These are phyloP conservation scores for Lactarius psammicola DNA, from an alignment of 768 basidiomycete species.

Conservation along the genomic window DNA sequence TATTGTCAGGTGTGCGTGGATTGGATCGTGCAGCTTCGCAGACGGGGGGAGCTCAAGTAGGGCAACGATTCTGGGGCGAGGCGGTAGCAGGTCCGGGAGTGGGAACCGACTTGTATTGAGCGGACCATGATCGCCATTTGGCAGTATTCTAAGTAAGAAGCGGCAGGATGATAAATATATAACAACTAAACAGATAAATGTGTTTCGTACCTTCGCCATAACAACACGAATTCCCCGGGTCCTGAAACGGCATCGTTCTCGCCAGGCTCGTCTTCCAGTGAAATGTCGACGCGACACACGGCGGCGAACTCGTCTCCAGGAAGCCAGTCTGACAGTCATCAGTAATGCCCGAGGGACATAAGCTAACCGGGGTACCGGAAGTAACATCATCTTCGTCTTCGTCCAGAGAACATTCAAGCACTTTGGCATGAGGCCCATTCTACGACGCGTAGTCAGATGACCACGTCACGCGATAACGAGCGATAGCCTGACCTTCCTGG, in stretches of 20 bases:
- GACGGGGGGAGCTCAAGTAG: constrained; percentile 60
- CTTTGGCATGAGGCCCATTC: constrained; percentile 46
- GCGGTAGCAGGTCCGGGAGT: constrained; percentile 63
- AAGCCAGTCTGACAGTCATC: constrained; percentile 49
- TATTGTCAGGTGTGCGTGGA: constrained; percentile 54
- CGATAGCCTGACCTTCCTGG: constrained; percentile 45
- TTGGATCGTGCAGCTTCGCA: constrained; percentile 61
- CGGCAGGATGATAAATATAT: constrained; percentile 9
- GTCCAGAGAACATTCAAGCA: constrained; percentile 56
- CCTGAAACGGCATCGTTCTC: constrained; percentile 40
- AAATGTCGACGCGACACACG: constrained; percentile 51
- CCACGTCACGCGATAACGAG: background rate
- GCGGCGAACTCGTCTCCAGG: constrained; percentile 65
- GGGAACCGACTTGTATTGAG: constrained; percentile 49
- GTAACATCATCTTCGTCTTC: constrained; percentile 42
- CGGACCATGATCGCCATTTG: constrained; percentile 45
- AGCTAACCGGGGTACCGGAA: constrained; percentile 38
- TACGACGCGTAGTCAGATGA: constrained; percentile 28
- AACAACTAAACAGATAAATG: constrained; percentile 12
- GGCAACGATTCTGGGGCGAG: constrained; percentile 62
- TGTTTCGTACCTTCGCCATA: constrained; percentile 59
- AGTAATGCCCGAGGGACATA: constrained; percentile 4
- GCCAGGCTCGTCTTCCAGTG: constrained; percentile 41
- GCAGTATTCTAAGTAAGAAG: constrained; percentile 46
- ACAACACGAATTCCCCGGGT: constrained; percentile 59